A percentile compares a stretch with the other conserved stretches of the same genome.
phyloP scores from a whole-genome alignment of 495 filamentous ascomycete genomes.

The Daldinia vernicosa region DNA sequence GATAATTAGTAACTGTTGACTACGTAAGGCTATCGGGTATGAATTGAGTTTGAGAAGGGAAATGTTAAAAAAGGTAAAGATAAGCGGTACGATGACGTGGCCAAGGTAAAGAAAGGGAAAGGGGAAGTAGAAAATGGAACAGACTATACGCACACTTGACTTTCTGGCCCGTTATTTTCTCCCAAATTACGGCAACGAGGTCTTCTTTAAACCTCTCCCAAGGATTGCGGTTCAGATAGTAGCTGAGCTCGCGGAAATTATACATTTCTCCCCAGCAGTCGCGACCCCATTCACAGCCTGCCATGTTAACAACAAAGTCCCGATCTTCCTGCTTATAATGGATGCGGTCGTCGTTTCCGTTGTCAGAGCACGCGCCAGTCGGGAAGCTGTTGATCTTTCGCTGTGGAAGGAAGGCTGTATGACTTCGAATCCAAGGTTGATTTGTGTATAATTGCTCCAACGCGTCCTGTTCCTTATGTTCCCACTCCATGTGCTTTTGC shows the following conservation, averaged over 20 bases:
- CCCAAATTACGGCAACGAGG: constrained; percentile 60
- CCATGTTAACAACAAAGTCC: constrained; percentile 99
- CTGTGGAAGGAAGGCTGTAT: constrained; percentile 89
- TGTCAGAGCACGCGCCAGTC: constrained; percentile 81
- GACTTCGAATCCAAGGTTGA: constrained; percentile 91
- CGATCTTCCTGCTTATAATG: constrained; percentile 87
- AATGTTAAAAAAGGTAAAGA: background rate
- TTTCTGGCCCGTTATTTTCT: constrained; percentile 64
- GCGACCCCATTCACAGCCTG: constrained; percentile 93
- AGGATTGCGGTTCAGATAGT: constrained; percentile 79
- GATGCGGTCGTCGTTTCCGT: constrained; percentile 73
- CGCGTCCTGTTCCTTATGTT: constrained; percentile 97
- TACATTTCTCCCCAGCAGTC: constrained; percentile 99
- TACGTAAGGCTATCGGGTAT: background rate
- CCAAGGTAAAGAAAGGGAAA: constrained; percentile 4
- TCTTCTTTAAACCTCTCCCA: constrained; percentile 79
- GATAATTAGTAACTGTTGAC: constrained; percentile 22
- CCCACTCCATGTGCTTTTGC: constrained; percentile 99
- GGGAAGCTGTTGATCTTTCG: constrained; percentile 95
- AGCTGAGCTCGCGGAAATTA: constrained; percentile 86
- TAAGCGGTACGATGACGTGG: background rate
- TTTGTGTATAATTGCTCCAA: constrained; percentile 89
- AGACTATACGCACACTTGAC: constrained; percentile 54
- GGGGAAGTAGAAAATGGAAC: background rate
- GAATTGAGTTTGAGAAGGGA: background rate